Conservation (phyloP, 768 basidiomycete genomes). For the Xerocomellus intermedius region DNA sequence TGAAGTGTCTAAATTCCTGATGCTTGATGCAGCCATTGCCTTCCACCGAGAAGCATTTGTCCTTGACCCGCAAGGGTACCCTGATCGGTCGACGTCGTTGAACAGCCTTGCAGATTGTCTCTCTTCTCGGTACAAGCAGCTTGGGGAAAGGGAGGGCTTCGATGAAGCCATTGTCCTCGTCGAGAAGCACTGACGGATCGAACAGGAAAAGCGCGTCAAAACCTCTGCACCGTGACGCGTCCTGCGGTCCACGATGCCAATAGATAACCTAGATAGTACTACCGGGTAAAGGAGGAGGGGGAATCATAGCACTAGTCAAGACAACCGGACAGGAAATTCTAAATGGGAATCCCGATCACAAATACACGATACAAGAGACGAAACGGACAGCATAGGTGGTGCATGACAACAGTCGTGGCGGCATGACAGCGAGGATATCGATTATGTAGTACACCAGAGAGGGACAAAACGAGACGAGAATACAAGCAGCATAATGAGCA, state of each 20-base stretch:
- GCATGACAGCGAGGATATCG: background rate
- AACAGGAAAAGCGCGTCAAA: too few relatives aligned
- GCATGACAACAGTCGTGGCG: background rate
- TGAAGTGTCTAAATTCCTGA: too few relatives aligned
- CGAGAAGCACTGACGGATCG: too few relatives aligned
- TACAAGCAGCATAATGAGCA: slow-evolving; percentile 2
- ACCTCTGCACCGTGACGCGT: background rate
- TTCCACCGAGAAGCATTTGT: too few relatives aligned
- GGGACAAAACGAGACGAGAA: slow-evolving; percentile 10
- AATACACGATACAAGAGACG: slow-evolving; percentile 1
- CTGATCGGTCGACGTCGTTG: too few relatives aligned
- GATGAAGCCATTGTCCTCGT: too few relatives aligned
- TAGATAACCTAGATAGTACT: background rate
- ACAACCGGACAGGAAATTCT: slow-evolving; percentile 1
- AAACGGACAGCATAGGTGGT: slow-evolving; percentile 1
- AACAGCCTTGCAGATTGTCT: too few relatives aligned
- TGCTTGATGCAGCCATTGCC: too few relatives aligned
- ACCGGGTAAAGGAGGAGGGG: background rate
- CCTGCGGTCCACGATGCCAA: background rate
- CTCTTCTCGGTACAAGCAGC: too few relatives aligned
- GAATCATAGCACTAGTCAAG: slow-evolving; percentile 1
- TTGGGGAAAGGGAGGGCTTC: too few relatives aligned
- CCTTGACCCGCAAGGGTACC: too few relatives aligned
- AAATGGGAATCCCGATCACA: background rate
- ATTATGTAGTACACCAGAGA: slow-evolving; percentile 5